Conservation (phyloP, 2,329 filamentous ascomycete species). For the Emmonsiellopsis sp. region DNA sequence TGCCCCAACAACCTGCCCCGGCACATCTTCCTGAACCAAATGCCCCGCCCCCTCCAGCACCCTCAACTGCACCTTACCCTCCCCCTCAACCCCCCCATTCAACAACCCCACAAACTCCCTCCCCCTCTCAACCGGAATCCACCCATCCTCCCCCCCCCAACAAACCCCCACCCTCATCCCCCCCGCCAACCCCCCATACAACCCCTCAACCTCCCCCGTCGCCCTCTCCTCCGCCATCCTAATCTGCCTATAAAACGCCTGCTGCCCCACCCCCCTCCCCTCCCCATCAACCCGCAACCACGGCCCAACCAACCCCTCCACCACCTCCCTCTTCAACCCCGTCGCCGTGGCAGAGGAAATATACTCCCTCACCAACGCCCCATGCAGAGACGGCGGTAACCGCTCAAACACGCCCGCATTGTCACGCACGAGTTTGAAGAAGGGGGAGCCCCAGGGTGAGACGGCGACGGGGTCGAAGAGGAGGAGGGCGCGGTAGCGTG, state of each 20-base stretch:
- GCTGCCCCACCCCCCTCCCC: slow-evolving; percentile 17
- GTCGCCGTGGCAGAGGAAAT: slow-evolving; percentile 30
- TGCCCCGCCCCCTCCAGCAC: no score
- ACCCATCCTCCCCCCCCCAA: slow-evolving; percentile 37
- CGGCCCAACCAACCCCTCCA: slow-evolving; percentile 28
- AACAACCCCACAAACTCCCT: slow-evolving; percentile 22
- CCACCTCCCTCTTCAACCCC: slow-evolving; percentile 21
- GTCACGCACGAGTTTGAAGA: slow-evolving; percentile 35
- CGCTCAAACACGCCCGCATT: slow-evolving; percentile 28
- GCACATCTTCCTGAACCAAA: no score
- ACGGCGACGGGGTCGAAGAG: slow-evolving; percentile 38
- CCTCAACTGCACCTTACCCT: no score
- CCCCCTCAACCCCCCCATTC: no score
- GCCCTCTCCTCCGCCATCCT: slow-evolving; percentile 25
- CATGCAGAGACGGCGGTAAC: slow-evolving; percentile 25
- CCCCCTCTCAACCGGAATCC: slow-evolving; percentile 36
- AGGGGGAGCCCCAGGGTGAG: slow-evolving; percentile 34
- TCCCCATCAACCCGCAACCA: slow-evolving; percentile 19
- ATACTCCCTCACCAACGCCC: slow-evolving; percentile 34
- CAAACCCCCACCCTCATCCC: slow-evolving; percentile 33
- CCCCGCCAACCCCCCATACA: slow-evolving; percentile 28
- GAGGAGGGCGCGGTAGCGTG: slow-evolving; percentile 31
- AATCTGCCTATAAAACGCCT: slow-evolving; percentile 35
- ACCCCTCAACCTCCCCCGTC: slow-evolving; percentile 28
- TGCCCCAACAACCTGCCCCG: no score